Evolutionary conservation across 192 early-diverging fungal genomes (phyloP), one percentile per base, ranked within the genome.

Genomic region (Polychytrium aggregatum): DNA sequence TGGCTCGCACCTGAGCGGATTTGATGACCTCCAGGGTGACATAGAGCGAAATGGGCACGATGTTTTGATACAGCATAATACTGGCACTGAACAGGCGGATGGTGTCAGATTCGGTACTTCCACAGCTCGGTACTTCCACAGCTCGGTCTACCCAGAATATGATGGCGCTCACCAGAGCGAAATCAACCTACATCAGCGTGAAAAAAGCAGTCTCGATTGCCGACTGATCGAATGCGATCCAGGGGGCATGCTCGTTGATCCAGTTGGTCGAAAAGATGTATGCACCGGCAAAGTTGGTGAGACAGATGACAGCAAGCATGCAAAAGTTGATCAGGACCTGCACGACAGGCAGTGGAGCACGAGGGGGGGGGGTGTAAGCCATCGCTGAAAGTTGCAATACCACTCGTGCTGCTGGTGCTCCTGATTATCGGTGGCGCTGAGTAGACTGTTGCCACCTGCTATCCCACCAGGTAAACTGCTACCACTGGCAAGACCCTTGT

Each of bases 31-130:
- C 92, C 29, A 97, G 81, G 16, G 85, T 86, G 46, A 97, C 82
- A 54, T 91, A 92, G 37, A 97, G 74, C 36, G 88, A 88, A 46
- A 97, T 97, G 2, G 93, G 93, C n/a, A 96, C 84, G 25, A 96
- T 80, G 41, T 89, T 92, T 62, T 95, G 92, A 59, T 86, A 86
- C 55, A 91, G 64, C 57, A 92, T 88, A 41, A 95, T 70, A 30
- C 78, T 71, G 2, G 83, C 78, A 82, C 76, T 75, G 57, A 20
- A 78, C 66, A 76, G 74, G 73, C 47, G 37, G n/a, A n/a, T n/a
- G n/a, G n/a, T n/a, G n/a, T n/a, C n/a, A n/a, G 88, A 61, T n/a
- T n/a, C n/a, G n/a, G n/a, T n/a, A n/a, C n/a, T n/a, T n/a, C n/a
- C n/a, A n/a, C n/a, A n/a, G n/a, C n/a, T n/a, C n/a, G n/a, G n/a